phyloP scores from a whole-genome alignment of 139 green algal species.

The Chlamydomonas eustigma region DNA sequence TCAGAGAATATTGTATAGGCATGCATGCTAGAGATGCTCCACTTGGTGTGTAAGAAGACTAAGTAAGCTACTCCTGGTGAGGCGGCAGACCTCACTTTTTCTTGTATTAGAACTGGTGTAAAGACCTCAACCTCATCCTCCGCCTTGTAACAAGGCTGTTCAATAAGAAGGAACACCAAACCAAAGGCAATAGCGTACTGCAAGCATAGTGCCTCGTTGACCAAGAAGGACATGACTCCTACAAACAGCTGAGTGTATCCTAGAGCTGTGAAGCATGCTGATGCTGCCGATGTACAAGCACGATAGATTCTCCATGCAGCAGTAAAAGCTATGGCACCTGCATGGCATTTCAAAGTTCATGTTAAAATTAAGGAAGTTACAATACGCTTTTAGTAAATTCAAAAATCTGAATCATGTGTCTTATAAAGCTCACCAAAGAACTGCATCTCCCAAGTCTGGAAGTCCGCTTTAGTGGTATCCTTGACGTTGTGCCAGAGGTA shows the following conservation, averaged over 20 bases:
- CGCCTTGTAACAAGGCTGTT: background rate
- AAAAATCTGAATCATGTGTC: background rate
- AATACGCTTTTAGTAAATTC: no score
- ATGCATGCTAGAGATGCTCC: constrained; percentile 6
- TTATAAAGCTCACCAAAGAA: background rate
- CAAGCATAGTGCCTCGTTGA: background rate
- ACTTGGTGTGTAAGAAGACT: constrained; percentile 1
- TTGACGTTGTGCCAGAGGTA: background rate
- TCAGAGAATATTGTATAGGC: background rate
- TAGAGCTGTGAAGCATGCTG: background rate
- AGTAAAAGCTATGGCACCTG: background rate
- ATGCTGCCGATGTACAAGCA: background rate
- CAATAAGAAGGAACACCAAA: background rate
- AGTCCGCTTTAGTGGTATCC: background rate
- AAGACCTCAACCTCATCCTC: background rate
- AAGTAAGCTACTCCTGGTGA: constrained; percentile 1
- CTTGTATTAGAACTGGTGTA: background rate
- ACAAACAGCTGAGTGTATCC: background rate
- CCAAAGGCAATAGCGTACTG: background rate
- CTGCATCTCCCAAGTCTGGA: background rate
- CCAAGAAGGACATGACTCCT: background rate
- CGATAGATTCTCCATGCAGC: background rate
- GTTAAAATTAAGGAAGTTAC: no score
- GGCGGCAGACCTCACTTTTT: background rate
- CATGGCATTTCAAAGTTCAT: no score